Conservation (phyloP, 352 stramenopile genomes). For the Globisporangium cystogenes region DNA sequence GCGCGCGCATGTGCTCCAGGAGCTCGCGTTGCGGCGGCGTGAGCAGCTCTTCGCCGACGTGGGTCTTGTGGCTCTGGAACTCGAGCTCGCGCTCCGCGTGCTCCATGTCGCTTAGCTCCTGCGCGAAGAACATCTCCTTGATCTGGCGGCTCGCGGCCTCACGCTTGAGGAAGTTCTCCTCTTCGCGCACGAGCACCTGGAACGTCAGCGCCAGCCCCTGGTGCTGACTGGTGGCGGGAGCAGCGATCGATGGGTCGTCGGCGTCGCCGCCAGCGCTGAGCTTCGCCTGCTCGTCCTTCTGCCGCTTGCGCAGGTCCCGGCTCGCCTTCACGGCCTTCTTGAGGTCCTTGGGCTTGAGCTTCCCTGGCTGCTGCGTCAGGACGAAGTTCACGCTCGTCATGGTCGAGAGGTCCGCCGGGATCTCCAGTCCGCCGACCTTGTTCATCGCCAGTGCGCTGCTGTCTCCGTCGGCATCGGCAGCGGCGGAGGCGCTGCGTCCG, state of each 20-base stretch:
- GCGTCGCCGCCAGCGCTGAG: conserved; percentile 12
- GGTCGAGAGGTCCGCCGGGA: conserved; percentile 53
- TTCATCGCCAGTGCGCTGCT: conserved; percentile 10
- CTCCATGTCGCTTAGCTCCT: conserved; percentile 70
- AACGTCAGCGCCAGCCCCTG: conserved; percentile 32
- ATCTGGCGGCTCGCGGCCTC: conserved; percentile 42
- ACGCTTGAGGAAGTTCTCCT: conserved; percentile 33
- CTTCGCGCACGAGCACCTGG: conserved; percentile 44
- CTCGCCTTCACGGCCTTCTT: conserved; percentile 85
- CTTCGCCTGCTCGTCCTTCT: conserved; percentile 62
- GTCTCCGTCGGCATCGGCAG: neutral
- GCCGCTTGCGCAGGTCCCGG: conserved; percentile 48
- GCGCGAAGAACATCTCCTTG: conserved; percentile 81
- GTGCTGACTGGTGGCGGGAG: too few relatives aligned
- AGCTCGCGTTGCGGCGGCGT: conserved; percentile 35
- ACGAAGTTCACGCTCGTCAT: conserved; percentile 76
- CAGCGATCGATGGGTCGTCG: too few relatives aligned
- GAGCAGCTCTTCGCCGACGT: conserved; percentile 55
- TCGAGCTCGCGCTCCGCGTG: conserved; percentile 75
- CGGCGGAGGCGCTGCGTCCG: neutral
- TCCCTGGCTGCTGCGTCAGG: conserved; percentile 84
- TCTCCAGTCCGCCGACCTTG: conserved; percentile 54
- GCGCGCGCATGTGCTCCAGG: conserved; percentile 41
- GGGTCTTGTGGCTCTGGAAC: conserved; percentile 77
- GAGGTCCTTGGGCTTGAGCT: conserved; percentile 88